Conservation (phyloP, 345 rosid genomes). For the Hibiscus trionum region DNA sequence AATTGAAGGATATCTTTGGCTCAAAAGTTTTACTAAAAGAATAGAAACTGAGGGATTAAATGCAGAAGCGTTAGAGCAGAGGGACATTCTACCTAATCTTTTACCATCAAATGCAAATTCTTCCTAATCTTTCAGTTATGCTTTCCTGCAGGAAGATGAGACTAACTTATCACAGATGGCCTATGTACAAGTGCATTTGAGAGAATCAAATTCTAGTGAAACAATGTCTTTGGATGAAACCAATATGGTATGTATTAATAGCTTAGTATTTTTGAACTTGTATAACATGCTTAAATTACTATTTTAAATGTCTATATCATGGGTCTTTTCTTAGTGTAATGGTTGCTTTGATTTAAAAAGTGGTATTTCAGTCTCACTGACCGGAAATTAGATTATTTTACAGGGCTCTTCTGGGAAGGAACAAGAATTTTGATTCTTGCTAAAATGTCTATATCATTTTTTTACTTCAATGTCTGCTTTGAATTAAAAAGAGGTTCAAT, state of each 20-base stretch:
- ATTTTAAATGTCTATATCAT: background rate
- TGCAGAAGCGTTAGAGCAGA: slow-evolving; percentile 27
- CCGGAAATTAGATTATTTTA: slow-evolving; percentile 5
- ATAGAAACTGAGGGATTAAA: slow-evolving; percentile 27
- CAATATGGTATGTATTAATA: slow-evolving; percentile 20
- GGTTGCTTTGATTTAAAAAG: background rate
- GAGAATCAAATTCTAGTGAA: slow-evolving; percentile 20
- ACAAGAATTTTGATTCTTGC: background rate
- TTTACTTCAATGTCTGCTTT: no score
- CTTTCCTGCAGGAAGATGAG: slow-evolving; percentile 25
- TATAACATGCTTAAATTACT: background rate
- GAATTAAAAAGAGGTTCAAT: no score
- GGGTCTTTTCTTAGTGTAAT: background rate
- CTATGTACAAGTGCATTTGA: slow-evolving; percentile 28
- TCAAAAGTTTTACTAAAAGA: slow-evolving; percentile 40
- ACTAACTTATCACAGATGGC: slow-evolving; percentile 22
- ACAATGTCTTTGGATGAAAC: slow-evolving; percentile 17
- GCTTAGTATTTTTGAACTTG: background rate
- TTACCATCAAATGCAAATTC: slow-evolving; percentile 36
- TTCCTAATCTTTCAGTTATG: slow-evolving; percentile 7
- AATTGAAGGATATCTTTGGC: slow-evolving; percentile 56
- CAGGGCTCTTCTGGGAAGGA: slow-evolving; percentile 33
- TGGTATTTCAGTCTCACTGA: background rate
- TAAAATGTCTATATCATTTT: no score
- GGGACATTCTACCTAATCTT: slow-evolving; percentile 28